phyloP scores from a whole-genome alignment of 441 rosid species.

The Daphne laureola region DNA sequence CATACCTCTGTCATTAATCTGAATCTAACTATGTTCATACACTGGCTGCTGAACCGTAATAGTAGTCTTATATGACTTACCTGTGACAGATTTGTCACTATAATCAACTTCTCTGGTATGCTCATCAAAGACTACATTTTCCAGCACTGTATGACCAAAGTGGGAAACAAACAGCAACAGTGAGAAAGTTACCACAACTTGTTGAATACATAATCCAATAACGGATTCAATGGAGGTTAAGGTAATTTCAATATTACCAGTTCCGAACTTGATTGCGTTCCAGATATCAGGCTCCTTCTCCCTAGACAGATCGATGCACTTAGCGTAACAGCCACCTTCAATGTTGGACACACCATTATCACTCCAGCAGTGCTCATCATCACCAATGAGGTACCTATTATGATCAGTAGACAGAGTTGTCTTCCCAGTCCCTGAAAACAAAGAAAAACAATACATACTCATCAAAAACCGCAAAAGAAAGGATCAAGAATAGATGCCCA shows the following conservation, averaged over 20 bases:
- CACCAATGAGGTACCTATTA: slow-evolving; percentile 83
- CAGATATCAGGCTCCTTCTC: slow-evolving; percentile 96
- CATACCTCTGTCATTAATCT: no score
- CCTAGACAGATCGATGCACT: slow-evolving; percentile 85
- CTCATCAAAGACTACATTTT: slow-evolving; percentile 88
- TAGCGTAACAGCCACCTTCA: slow-evolving; percentile 98
- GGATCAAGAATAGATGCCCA: slow-evolving; percentile 3
- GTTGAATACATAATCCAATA: not conserved
- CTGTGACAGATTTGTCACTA: slow-evolving; percentile 71
- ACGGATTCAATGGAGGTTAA: not conserved
- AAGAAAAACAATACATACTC: slow-evolving; percentile 10
- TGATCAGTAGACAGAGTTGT: slow-evolving; percentile 95
- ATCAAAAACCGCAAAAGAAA: slow-evolving; percentile 12
- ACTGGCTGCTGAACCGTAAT: no score
- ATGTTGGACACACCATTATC: slow-evolving; percentile 91
- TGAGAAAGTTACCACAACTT: not conserved
- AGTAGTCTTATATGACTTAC: slow-evolving; percentile 19
- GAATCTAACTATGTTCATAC: no score
- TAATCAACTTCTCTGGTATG: slow-evolving; percentile 85
- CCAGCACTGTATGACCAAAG: slow-evolving; percentile 45
- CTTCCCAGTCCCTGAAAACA: slow-evolving; percentile 73
- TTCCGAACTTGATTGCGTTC: slow-evolving; percentile 95
- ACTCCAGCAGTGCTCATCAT: slow-evolving; percentile 95
- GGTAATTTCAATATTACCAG: slow-evolving; percentile 34
- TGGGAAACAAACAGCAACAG: slow-evolving; percentile 1